Evolutionary conservation across 1,284 basidiomycete genomes (phyloP), one percentile per base, ranked within the genome.

Genomic region (Rhodotorula mucilaginosa): DNA sequence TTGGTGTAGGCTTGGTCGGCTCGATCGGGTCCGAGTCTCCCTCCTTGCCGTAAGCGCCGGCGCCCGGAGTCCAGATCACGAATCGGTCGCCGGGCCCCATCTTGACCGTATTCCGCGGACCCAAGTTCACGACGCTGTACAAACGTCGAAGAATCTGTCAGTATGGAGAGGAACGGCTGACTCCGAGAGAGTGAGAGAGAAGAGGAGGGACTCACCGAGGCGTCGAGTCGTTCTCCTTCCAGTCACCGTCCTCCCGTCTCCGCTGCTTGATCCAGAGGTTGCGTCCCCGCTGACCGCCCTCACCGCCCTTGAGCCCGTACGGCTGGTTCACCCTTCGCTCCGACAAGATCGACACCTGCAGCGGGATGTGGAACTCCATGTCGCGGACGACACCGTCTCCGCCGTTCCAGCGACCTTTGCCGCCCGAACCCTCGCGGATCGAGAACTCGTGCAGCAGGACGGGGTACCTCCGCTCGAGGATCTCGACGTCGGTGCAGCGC

Each of bases 251-350:
- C 44, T 92, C 90, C 76, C 86, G 86, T n/a, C 90, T 85, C 52
- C 87, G 84, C 78, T 87, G 85, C 82, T 95, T 94, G 69, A 94
- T 83, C 95, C 95, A 98, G 29, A 90, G 88, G 81, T 98, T 98
- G 62, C 88, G 85, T 0, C 95, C 95, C 70, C 90, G 82, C 64
- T 82, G 84, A 16, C 89, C 95, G 7, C 88, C 84, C n/a, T 86
- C 87, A 10, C 96, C 96, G 12, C 95, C 95, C 76, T 90, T 87
- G 80, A 95, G 81, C 1, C 96, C 96, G 80, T 96, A 97, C 21
- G 96, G 96, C 74, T 89, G 88, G 48, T 91, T 86, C 0, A 94
- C 93, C 19, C 96, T 86, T 70, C 96, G 85, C 85, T 94, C 92
- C 7, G 56, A 58, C 48, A 93, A 82, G 78, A 96, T 91, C 54